These are phyloP conservation scores for Dentipellis fragilis DNA, from an alignment of 768 basidiomycete genomes.

Conservation along the genomic window DNA sequence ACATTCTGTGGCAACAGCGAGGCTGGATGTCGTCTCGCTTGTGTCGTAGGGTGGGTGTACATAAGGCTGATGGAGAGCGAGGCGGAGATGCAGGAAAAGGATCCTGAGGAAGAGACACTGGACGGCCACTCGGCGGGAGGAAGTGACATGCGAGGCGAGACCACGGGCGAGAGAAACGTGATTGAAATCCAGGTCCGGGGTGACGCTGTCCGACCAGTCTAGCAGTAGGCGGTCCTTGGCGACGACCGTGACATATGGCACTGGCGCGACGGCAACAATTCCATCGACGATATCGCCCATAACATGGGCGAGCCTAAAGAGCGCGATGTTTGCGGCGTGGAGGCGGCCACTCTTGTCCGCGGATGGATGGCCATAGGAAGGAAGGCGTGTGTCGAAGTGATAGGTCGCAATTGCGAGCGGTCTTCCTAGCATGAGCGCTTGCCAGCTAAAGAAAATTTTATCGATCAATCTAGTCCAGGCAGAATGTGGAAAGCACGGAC, in stretches of 20 bases:
- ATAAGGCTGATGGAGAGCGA: slow-evolving; percentile 76
- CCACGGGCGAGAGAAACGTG: slow-evolving; percentile 66
- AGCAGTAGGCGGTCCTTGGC: slow-evolving; percentile 62
- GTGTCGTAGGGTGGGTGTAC: slow-evolving; percentile 27
- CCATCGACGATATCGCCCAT: slow-evolving; percentile 82
- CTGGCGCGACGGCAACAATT: slow-evolving; percentile 64
- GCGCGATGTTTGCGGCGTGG: slow-evolving; percentile 65
- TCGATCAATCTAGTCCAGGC: background rate
- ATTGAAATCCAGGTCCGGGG: slow-evolving; percentile 64
- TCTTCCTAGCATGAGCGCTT: slow-evolving; percentile 80
- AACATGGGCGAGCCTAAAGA: slow-evolving; percentile 68
- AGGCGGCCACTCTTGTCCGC: slow-evolving; percentile 55
- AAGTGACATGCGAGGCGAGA: slow-evolving; percentile 50
- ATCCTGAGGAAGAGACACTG: slow-evolving; percentile 75
- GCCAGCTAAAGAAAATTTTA: slow-evolving; percentile 46
- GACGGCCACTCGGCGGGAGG: slow-evolving; percentile 60
- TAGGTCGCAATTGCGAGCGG: slow-evolving; percentile 68
- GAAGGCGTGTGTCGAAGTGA: slow-evolving; percentile 76
- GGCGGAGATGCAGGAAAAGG: slow-evolving; percentile 74
- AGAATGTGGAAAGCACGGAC: slow-evolving; percentile 27
- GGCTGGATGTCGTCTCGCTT: slow-evolving; percentile 27
- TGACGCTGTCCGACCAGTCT: slow-evolving; percentile 72
- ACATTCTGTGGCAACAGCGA: slow-evolving; percentile 66
- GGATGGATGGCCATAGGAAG: slow-evolving; percentile 54
- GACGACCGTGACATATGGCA: slow-evolving; percentile 63